These are phyloP conservation scores for Mikania micrantha DNA, from an alignment of 129 eudicot species.

Conservation along the genomic window DNA sequence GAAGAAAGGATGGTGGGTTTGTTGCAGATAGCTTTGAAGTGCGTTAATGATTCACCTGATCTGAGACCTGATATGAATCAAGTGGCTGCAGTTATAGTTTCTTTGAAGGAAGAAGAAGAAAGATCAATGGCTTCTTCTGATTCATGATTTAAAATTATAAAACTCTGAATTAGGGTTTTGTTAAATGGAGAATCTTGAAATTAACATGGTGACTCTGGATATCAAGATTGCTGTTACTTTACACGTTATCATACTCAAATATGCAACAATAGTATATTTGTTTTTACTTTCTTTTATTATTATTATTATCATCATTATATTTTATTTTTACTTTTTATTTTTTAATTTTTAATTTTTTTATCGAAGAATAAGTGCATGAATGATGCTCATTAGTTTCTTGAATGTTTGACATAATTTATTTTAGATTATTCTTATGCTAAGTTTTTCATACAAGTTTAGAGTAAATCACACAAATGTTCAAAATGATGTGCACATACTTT, in stretches of 20 bases:
- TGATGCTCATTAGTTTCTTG: conserved; percentile 15
- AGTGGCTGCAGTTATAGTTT: conserved; percentile 42
- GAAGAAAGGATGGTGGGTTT: conserved; percentile 61
- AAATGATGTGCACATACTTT: too few relatives aligned
- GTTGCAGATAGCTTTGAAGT: conserved; percentile 67
- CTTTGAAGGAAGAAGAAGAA: conserved; percentile 58
- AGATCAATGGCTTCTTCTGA: conserved; percentile 40
- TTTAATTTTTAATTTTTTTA: background rate
- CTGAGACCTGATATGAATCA: conserved; percentile 47
- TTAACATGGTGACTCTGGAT: background rate
- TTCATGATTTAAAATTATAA: too few relatives aligned
- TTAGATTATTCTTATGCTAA: background rate
- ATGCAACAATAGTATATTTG: conserved; percentile 2
- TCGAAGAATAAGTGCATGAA: conserved; percentile 25
- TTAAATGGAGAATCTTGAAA: too few relatives aligned
- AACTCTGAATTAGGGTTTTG: too few relatives aligned
- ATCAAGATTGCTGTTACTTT: conserved; percentile 12
- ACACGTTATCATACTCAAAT: background rate
- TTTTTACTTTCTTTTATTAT: too few relatives aligned
- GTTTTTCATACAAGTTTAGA: too few relatives aligned
- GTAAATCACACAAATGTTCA: too few relatives aligned
- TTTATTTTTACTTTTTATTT: background rate
- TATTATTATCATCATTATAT: too few relatives aligned
- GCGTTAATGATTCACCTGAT: conserved; percentile 44
- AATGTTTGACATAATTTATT: conserved; percentile 4